Evolutionary conservation across 2,329 filamentous ascomycete genomes (phyloP), one percentile per base, ranked within the genome.

Genomic region (Aureobasidium sp.): DNA sequence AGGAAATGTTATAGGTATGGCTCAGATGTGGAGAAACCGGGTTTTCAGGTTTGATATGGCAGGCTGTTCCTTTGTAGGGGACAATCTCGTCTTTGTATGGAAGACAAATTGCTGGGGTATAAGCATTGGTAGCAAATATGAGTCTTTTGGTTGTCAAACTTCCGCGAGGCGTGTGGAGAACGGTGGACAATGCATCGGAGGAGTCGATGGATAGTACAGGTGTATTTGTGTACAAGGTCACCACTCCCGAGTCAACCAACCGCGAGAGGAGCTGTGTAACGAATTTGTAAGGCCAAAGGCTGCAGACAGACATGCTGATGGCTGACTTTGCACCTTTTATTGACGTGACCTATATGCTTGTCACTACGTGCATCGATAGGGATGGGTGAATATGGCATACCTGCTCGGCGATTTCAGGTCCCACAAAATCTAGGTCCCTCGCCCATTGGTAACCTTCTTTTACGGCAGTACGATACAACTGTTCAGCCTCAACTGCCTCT

Each of bases 1-100:
- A 84, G 20, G 79, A 85, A 67, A 86, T 87, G 0, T 84, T 85
- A 2, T 76, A 78, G 7, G 74, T 70, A 31, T 84, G 67, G 11
- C 77, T 69, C 1, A 72, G 66, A 17, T 70, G 65, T 9, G 70
- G 68, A 3, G 64, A 61, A 2, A 61, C 62, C 6, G 60, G 61
- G 15, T 65, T 55, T 5, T 57, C 52, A 3, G 65, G 63, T 2
- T 63, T 42, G 14, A 69, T 69, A 5, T 66, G 65, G 59, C 67
- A 66, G 53, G 65, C 67, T 12, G 72, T 70, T 9, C 72, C 73
- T 27, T 67, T 66, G 34, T 70, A 67, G 0, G 73, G 73, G 3
- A 74, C 62, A 34, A 76, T 73, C n/a, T 65, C 67, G 37, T 67
- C 66, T 8, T 65, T 61, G 48, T 70, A 72, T 56, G 71, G 65